Evolutionary conservation across 108 stramenopile genomes (phyloP).

Genomic region (Skeletonema potamos): DNA sequence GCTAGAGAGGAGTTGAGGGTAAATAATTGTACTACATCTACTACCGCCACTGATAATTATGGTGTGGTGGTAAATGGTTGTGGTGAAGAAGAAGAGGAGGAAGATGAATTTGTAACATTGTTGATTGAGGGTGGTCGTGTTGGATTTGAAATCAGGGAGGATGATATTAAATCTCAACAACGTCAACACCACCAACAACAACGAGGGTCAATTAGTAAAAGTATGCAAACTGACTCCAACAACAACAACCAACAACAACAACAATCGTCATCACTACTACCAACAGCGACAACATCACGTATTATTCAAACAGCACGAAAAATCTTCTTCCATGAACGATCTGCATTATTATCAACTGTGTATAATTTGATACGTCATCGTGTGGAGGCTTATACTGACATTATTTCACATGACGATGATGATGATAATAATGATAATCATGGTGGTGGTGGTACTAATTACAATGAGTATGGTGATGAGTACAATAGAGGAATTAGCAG

Average conservation of each 20-base stretch:
- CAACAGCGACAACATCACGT: background rate
- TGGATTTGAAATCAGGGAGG: conserved; percentile 11
- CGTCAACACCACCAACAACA: background rate
- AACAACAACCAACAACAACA: background rate
- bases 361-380: conserved; percentile 36
- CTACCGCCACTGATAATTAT: too few species aligned
- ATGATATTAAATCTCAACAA: background rate
- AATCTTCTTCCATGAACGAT: conserved; percentile 41
- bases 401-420: background rate
- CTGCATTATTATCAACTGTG: conserved; percentile 25
- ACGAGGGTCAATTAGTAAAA: background rate
- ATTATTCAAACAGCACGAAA: conserved; percentile 7
- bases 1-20: conserved; percentile 13
- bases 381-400: conserved; percentile 13
- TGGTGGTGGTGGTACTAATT: background rate
- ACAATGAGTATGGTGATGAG: background rate
- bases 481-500: too few species aligned
- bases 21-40: background rate
- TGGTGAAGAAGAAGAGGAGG: conserved; percentile 1
- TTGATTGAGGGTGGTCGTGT: conserved; percentile 13
- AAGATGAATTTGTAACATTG: conserved; percentile 11
- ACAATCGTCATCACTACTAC: background rate
- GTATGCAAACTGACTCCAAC: background rate
- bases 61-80: background rate
- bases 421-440: background rate